Percentiles rank a stretch among this genome's conserved stretches.
phyloP scores from a whole-genome alignment of 257 asterid species.

The Jacaranda copaia region DNA sequence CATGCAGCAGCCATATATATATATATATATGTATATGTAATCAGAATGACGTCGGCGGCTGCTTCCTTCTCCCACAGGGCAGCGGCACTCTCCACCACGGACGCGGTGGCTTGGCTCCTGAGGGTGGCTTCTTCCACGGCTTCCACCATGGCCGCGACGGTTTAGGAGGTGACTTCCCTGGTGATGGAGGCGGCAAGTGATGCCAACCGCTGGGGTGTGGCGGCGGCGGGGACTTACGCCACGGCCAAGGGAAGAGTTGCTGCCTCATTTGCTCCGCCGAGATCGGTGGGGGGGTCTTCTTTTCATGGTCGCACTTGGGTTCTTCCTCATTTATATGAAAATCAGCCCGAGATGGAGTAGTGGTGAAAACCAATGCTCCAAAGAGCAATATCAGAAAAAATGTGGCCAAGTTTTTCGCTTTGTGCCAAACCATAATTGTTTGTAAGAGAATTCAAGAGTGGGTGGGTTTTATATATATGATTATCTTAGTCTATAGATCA shows the following conservation, averaged over 20 bases:
- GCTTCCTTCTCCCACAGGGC: neutral
- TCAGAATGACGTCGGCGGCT: neutral
- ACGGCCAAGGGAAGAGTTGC: neutral
- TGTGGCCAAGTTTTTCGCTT: neutral
- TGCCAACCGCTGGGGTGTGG: neutral
- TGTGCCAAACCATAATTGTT: conserved; percentile 6
- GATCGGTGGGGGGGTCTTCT: neutral
- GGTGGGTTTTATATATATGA: neutral
- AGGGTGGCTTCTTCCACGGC: neutral
- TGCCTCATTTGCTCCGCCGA: neutral
- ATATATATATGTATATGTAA: too few relatives aligned
- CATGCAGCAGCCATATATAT: too few relatives aligned
- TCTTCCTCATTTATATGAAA: neutral
- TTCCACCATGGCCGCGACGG: too few relatives aligned
- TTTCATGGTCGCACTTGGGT: neutral
- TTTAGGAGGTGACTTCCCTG: too few relatives aligned
- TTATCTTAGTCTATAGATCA: too few relatives aligned
- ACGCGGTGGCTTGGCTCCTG: neutral
- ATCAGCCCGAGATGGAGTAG: conserved; percentile 11
- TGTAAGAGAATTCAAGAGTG: neutral
- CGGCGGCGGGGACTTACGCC: neutral
- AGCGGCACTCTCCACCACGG: neutral
- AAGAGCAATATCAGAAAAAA: conserved; percentile 10
- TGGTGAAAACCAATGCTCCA: conserved; percentile 14
- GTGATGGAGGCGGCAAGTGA: neutral